phyloP scores from a whole-genome alignment of 306 rosid species.

The Casuarina equisetifolia region DNA sequence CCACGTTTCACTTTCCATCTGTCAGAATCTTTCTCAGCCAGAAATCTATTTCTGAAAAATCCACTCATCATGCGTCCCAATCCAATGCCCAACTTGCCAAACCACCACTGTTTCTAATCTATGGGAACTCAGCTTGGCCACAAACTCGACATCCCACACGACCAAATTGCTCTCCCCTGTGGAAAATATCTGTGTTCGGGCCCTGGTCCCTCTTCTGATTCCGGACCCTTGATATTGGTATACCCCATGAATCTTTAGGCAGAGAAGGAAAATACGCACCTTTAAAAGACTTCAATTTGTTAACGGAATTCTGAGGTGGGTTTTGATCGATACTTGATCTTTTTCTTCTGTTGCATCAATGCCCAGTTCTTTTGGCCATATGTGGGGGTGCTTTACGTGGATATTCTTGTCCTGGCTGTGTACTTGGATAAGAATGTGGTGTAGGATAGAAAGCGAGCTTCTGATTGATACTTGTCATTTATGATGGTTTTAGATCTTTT shows the following conservation, averaged over 20 bases:
- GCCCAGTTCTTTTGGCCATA: background rate
- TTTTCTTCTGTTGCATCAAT: background rate
- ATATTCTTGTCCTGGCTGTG: constrained; percentile 16
- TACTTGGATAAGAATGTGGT: constrained; percentile 33
- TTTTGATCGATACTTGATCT: constrained; percentile 4
- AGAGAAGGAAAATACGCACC: constrained; percentile 16
- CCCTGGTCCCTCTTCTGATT: background rate
- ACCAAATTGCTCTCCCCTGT: constrained; percentile 1
- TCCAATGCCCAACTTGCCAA: background rate
- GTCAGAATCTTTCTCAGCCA: background rate
- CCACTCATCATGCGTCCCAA: background rate
- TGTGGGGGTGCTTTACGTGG: background rate
- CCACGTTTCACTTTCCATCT: background rate
- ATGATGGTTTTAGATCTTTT: constrained; percentile 23
- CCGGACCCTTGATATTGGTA: background rate
- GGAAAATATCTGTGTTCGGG: constrained; percentile 11
- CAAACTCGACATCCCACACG: background rate
- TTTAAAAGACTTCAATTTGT: background rate
- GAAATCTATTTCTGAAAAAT: background rate
- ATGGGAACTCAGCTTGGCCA: background rate
- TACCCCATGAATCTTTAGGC: constrained; percentile 10
- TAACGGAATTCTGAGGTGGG: background rate
- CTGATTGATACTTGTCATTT: constrained; percentile 18
- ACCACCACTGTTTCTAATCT: background rate
- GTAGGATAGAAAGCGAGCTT: constrained; percentile 34